Base-by-base conservation (phyloP, 108 stramenopile species). In the Nitzschia sp. region DNA sequence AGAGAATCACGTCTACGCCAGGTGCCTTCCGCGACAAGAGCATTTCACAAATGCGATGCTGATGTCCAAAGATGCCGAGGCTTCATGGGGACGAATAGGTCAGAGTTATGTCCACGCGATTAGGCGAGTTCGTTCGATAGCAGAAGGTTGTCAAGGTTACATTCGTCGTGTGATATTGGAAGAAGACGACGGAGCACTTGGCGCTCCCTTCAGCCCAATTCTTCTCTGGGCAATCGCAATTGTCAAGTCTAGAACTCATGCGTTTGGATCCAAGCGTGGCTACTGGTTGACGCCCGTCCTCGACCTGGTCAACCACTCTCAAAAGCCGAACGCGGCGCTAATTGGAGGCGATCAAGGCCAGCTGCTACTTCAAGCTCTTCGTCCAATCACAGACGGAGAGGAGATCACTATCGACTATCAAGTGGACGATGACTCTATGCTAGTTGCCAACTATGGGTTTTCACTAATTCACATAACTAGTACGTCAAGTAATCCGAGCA, bases 351-450 rank as follows among this genome's bases (percentile, higher is more conserved):
- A 27, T 5, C n/a, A 68, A 27, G 66, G 66, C 3, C 23, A 36
- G 21, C 34, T 68, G 13, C 19, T 68, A 19, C 30, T 68, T 2
- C 46, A 49, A 35, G 66, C 54, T 21, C 5, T 24, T 8, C 15
- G 3, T 6, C 3, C 21, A 5, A 36, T 68, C 13, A 21, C 5
- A 8, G 3, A 15, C 3, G 54, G 54, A 2, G 31, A 31, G 17
- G 54, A 54, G 11, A 36, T 68, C 24, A 68, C 66, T 17, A 55
- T 68, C 3, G 66, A 68, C 24, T 68, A 68, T 55, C 66, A 68
- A 55, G 66, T 68, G 15, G 19, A 9, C 5, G 34, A 68, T 26
- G 66, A 68, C 51, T 27, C 66, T 3, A 68, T 30, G 34, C 66
- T 68, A 2, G n/a, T 54, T 8, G 66, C 66, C 15, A 55, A 51